Conservation (phyloP, 2,329 filamentous ascomycete species). For the Aspergillus novofumigatus region DNA sequence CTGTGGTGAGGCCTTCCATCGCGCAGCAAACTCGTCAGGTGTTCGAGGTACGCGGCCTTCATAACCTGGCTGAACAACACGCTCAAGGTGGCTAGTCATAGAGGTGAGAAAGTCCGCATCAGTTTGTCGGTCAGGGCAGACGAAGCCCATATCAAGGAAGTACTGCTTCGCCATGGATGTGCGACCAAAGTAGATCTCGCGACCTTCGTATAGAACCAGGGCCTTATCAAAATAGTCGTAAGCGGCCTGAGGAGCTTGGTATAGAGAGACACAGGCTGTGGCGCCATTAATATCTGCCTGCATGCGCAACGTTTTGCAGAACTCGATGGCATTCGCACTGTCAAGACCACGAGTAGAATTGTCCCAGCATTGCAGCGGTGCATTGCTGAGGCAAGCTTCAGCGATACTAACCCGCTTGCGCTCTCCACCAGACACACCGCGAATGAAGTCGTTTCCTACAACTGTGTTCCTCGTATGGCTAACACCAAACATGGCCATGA, state of each 20-base stretch:
- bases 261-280: conserved; percentile 48
- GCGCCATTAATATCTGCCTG: conserved; percentile 41
- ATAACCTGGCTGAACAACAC: conserved; percentile 52
- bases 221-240: conserved; percentile 60
- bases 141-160: conserved; percentile 64
- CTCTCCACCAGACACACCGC: conserved; percentile 55
- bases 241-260: conserved; percentile 41
- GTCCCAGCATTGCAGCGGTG: conserved; percentile 37
- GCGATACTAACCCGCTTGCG: conserved; percentile 55
- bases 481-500: conserved; percentile 29
- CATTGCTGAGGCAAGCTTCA: conserved; percentile 43
- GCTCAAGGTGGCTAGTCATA: conserved; percentile 59
- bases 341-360: conserved; percentile 44
- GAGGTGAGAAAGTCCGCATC: conserved; percentile 65
- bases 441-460: conserved; percentile 47
- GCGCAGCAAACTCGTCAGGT: conserved; percentile 60
- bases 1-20: conserved; percentile 49
- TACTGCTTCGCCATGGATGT: conserved; percentile 55
- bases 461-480: conserved; percentile 44
- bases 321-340: conserved; percentile 49
- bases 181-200: conserved; percentile 68
- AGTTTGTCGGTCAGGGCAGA: conserved; percentile 61
- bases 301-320: conserved; percentile 44
- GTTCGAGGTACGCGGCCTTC: conserved; percentile 61
- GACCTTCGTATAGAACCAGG: conserved; percentile 64